Percentiles rank a stretch among this genome's conserved stretches.
Conservation (phyloP, 768 basidiomycete genomes). For the Boletus vermiculosoides region DNA sequence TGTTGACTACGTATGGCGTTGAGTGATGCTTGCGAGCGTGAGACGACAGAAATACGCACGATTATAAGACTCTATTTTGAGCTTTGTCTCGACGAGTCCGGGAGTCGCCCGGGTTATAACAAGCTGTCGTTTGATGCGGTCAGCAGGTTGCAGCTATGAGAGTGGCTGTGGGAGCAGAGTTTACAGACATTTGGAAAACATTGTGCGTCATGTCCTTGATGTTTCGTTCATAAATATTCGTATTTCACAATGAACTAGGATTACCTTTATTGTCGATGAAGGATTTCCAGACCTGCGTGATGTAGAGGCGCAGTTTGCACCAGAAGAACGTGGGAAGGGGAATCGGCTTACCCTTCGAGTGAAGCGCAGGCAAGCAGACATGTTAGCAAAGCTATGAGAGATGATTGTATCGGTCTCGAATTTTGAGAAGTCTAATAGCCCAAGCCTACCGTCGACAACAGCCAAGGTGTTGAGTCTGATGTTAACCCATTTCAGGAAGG, state of each 20-base stretch:
- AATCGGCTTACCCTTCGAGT: slow-evolving; percentile 51
- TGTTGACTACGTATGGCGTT: slow-evolving; percentile 54
- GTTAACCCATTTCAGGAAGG: slow-evolving; percentile 4
- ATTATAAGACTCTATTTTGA: slow-evolving; percentile 75
- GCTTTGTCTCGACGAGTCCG: slow-evolving; percentile 64
- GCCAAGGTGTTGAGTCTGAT: not conserved
- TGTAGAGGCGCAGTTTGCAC: slow-evolving; percentile 1
- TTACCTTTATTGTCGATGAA: slow-evolving; percentile 73
- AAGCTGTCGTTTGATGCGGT: slow-evolving; percentile 44
- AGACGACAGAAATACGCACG: slow-evolving; percentile 40
- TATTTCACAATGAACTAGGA: not conserved
- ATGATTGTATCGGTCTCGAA: too few species aligned
- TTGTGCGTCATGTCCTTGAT: slow-evolving; percentile 70
- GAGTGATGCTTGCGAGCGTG: not conserved
- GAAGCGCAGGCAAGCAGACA: slow-evolving; percentile 72
- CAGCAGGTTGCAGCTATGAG: not conserved
- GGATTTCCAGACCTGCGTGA: slow-evolving; percentile 68
- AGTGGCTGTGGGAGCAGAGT: not conserved
- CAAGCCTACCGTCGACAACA: not conserved
- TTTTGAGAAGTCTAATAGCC: too few species aligned
- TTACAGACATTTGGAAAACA: slow-evolving; percentile 73
- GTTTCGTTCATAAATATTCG: slow-evolving; percentile 5
- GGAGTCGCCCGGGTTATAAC: slow-evolving; percentile 65
- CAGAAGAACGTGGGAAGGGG: not conserved
- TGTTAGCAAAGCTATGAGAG: slow-evolving; percentile 17